Conservation (phyloP, 2,329 filamentous ascomycete genomes). For the Xylaria sp. region DNA sequence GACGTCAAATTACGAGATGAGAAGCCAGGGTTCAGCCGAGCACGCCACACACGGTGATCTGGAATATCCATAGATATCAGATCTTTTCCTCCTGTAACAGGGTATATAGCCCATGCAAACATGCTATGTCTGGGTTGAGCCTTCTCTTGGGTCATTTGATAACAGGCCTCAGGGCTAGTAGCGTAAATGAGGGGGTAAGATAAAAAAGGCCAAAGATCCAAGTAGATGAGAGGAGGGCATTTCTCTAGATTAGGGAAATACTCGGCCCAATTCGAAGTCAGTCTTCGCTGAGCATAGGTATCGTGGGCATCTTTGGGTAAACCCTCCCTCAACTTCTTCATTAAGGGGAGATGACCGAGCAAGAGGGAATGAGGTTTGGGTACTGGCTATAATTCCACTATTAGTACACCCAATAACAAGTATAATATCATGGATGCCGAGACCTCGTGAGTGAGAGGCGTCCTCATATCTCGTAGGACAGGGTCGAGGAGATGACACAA, state of each 20-base stretch:
- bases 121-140: conserved; percentile 10
- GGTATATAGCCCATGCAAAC: not conserved
- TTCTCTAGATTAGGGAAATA: conserved; percentile 19
- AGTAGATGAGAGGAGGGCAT: conserved; percentile 21
- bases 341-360: conserved; percentile 21
- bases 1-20: conserved; percentile 5
- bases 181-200: conserved; percentile 9
- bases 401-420: not conserved
- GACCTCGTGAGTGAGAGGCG: too few species aligned
- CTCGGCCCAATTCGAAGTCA: not conserved
- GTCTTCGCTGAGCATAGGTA: conserved; percentile 3
- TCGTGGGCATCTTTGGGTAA: conserved; percentile 23
- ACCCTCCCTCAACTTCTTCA: conserved; percentile 13
- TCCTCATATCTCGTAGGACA: not conserved
- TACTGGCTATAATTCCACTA: conserved; percentile 8
- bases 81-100: conserved; percentile 12
- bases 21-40: conserved; percentile 16
- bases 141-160: conserved; percentile 22
- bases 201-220: conserved; percentile 30
- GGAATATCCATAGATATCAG: conserved; percentile 1
- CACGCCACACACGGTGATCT: conserved; percentile 11
- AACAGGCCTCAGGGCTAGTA: conserved; percentile 18
- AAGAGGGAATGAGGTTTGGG: conserved; percentile 21
- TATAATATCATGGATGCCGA: not conserved
- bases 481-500: not conserved